Percentiles rank a stretch among this genome's conserved stretches.
phyloP scores from a whole-genome alignment of 2,329 filamentous ascomycete genomes.

The Didymella lethalis region DNA sequence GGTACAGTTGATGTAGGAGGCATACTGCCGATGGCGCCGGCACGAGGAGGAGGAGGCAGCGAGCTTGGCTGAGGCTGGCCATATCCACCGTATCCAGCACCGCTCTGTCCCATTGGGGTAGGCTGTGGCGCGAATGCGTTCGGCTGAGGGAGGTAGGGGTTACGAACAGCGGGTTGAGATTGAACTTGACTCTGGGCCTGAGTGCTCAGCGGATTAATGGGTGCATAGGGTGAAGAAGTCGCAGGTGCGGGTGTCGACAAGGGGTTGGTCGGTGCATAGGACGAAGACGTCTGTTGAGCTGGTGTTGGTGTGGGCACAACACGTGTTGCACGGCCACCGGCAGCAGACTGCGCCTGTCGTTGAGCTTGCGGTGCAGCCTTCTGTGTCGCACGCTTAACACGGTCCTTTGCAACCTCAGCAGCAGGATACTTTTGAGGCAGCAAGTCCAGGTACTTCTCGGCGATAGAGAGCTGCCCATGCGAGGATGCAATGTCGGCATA shows the following conservation, averaged over 20 bases:
- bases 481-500: conserved; percentile 95
- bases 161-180: conserved; percentile 43
- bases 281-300: conserved; percentile 42
- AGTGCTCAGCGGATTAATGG: conserved; percentile 41
- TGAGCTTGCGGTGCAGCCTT: conserved; percentile 60
- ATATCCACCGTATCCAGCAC: conserved; percentile 58
- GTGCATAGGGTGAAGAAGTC: conserved; percentile 31
- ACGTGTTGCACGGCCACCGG: conserved; percentile 39
- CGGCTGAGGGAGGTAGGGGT: conserved; percentile 50
- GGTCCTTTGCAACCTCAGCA: conserved; percentile 84
- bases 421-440: conserved; percentile 83
- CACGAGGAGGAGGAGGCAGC: conserved; percentile 69
- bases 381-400: conserved; percentile 83
- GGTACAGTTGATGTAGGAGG: conserved; percentile 63
- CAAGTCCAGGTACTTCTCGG: conserved; percentile 90
- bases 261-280: conserved; percentile 44
- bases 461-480: conserved; percentile 84
- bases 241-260: conserved; percentile 36
- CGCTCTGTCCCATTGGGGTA: conserved; percentile 11
- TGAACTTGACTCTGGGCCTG: conserved; percentile 37
- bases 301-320: conserved; percentile 48
- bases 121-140: conserved; percentile 45
- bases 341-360: conserved; percentile 49
- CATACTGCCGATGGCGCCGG: conserved; percentile 64
- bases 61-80: conserved; percentile 54